phyloP scores from a whole-genome alignment of 2,329 filamentous ascomycete species.

The Ophiosphaerella narmari region DNA sequence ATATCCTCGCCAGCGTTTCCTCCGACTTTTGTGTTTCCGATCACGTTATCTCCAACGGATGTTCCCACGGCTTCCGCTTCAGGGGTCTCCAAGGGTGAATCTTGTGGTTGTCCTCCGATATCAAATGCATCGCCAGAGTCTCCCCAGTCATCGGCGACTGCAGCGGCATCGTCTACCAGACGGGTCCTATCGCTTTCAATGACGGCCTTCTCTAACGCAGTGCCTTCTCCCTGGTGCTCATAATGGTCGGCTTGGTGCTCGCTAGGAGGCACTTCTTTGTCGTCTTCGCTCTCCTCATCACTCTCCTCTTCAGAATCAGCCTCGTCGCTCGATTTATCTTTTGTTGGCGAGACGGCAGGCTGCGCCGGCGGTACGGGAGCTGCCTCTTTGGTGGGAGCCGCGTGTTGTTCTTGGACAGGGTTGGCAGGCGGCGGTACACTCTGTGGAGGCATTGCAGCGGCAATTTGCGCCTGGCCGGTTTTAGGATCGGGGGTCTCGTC shows the following conservation, averaged over 20 bases:
- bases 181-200: conserved; percentile 50
- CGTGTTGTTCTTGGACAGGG: conserved; percentile 5
- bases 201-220: conserved; percentile 52
- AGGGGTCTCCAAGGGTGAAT: conserved; percentile 27
- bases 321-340: conserved; percentile 14
- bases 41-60: conserved; percentile 36
- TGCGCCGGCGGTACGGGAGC: conserved; percentile 14
- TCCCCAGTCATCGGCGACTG: conserved; percentile 45
- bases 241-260: conserved; percentile 45
- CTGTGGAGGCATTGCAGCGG: conserved; percentile 38
- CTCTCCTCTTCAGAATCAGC: conserved; percentile 19
- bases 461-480: conserved; percentile 22
- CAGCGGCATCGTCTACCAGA: conserved; percentile 43
- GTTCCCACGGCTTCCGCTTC: conserved; percentile 36
- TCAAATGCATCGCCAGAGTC: conserved; percentile 38
- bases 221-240: conserved; percentile 53
- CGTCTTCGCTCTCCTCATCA: conserved; percentile 38
- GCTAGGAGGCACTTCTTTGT: conserved; percentile 11
- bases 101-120: conserved; percentile 30
- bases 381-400: conserved; percentile 14
- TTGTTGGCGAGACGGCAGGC: conserved; percentile 11
- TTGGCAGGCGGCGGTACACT: conserved; percentile 19
- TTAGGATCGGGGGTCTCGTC: conserved; percentile 1
- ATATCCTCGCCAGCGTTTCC: conserved; percentile 36
- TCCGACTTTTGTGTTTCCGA: conserved; percentile 36